Evolutionary conservation across 495 filamentous ascomycete species (phyloP).

Genomic region (Penicillium bovifimosum): DNA sequence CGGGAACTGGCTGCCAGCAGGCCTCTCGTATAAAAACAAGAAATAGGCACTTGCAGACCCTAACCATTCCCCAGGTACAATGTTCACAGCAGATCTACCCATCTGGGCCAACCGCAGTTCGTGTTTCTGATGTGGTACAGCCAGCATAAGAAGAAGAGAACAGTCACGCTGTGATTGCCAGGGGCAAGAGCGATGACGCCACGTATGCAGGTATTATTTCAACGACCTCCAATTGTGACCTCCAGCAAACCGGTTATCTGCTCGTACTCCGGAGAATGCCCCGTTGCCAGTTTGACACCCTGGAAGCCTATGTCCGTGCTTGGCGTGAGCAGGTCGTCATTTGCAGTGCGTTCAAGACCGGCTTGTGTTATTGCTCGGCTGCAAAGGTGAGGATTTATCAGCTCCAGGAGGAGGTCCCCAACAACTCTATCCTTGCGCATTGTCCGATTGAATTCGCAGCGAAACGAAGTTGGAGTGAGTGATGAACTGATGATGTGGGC

Average conservation of each 20-base stretch:
- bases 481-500: too few species aligned
- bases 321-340: neutral
- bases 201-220: neutral
- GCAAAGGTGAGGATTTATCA: neutral
- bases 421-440: too few species aligned
- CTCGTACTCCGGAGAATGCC: neutral
- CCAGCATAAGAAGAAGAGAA: constrained; percentile 19
- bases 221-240: neutral
- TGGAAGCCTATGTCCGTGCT: neutral
- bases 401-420: neutral
- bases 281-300: neutral
- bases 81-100: too few species aligned
- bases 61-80: constrained; percentile 30
- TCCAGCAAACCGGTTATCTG: neutral
- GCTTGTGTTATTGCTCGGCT: neutral
- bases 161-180: neutral
- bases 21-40: constrained; percentile 62
- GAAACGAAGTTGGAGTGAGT: too few species aligned
- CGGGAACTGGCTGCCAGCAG: constrained; percentile 31
- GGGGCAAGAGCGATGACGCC: neutral
- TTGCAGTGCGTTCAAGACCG: neutral
- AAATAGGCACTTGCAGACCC: constrained; percentile 56
- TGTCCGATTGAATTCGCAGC: too few species aligned
- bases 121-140: constrained; percentile 21
- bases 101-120: constrained; percentile 39